These are phyloP conservation scores for Zymoseptoria passerinii DNA, from an alignment of 2,329 filamentous ascomycete genomes.

Conservation along the genomic window DNA sequence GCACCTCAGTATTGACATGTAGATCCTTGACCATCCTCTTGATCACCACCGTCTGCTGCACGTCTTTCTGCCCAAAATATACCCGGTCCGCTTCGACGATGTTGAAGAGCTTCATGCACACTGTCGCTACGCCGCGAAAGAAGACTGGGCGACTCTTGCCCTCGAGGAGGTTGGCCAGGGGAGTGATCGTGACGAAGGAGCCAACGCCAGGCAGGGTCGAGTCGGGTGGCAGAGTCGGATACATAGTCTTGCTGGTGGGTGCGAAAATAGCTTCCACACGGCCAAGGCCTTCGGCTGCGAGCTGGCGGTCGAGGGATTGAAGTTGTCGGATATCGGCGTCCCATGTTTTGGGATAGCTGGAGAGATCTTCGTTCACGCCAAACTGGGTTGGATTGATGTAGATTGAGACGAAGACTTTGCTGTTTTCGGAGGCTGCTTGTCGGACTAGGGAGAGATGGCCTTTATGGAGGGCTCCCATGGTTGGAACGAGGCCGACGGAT, in stretches of 20 bases:
- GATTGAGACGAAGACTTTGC: constrained; percentile 80
- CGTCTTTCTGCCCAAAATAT: constrained; percentile 96
- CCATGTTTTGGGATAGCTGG: constrained; percentile 87
- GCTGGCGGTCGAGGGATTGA: constrained; percentile 58
- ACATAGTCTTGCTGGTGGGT: constrained; percentile 75
- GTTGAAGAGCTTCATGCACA: constrained; percentile 91
- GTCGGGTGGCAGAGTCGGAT: constrained; percentile 69
- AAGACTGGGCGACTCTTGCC: constrained; percentile 83
- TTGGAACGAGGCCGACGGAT: constrained; percentile 81
- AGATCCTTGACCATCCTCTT: constrained; percentile 82
- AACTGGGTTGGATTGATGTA: constrained; percentile 98
- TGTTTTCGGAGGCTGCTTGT: constrained; percentile 73
- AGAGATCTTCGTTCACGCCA: constrained; percentile 77
- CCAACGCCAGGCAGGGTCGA: constrained; percentile 67
- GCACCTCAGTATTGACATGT: constrained; percentile 65
- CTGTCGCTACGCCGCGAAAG: constrained; percentile 90
- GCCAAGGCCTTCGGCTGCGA: constrained; percentile 50
- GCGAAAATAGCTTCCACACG: constrained; percentile 78
- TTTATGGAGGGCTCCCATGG: constrained; percentile 93
- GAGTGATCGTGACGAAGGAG: constrained; percentile 86
- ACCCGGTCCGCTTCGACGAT: constrained; percentile 69
- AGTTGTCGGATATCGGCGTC: constrained; percentile 63
- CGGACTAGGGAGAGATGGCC: constrained; percentile 83
- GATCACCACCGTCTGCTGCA: constrained; percentile 91
- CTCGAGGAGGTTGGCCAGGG: constrained; percentile 72